Evolutionary conservation across 805 yeast species (phyloP).

Genomic region (Starmerella riodocensis): DNA sequence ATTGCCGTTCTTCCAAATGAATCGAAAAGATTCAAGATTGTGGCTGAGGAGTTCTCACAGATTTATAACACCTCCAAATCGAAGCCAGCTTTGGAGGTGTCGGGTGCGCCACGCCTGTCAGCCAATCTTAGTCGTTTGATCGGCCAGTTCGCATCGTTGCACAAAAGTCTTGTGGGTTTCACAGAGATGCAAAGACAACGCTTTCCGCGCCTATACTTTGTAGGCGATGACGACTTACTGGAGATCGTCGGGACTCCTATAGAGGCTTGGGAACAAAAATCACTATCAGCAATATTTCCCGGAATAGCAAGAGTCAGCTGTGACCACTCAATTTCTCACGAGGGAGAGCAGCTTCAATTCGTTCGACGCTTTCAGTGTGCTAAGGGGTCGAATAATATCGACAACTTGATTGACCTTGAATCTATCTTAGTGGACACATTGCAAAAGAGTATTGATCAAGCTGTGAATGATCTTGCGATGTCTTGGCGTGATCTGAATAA

Average conservation of each 20-base stretch:
- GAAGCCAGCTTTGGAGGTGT: slow-evolving; percentile 41
- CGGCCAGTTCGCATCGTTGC: slow-evolving; percentile 45
- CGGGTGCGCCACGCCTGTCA: slow-evolving; percentile 38
- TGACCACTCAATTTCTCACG: slow-evolving; percentile 38
- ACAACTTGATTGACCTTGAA: slow-evolving; percentile 55
- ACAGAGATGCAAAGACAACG: slow-evolving; percentile 63
- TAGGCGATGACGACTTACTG: slow-evolving; percentile 81
- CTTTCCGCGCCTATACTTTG: slow-evolving; percentile 72
- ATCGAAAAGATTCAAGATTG: slow-evolving; percentile 46
- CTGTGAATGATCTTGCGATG: slow-evolving; percentile 24
- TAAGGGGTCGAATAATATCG: slow-evolving; percentile 36
- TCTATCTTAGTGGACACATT: slow-evolving; percentile 38
- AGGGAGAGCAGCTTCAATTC: slow-evolving; percentile 43
- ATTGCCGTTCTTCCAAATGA: slow-evolving; percentile 53
- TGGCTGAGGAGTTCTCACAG: slow-evolving; percentile 34
- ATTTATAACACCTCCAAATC: slow-evolving; percentile 27
- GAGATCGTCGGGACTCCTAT: slow-evolving; percentile 53
- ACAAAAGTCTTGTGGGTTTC: slow-evolving; percentile 58
- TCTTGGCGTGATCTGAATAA: slow-evolving; percentile 15
- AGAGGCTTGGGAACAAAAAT: slow-evolving; percentile 29
- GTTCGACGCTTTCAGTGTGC: too few relatives aligned
- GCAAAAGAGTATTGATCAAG: slow-evolving; percentile 26
- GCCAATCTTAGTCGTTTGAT: slow-evolving; percentile 36
- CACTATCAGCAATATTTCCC: slow-evolving; percentile 8
- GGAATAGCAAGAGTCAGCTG: slow-evolving; percentile 15